Evolutionary conservation across 2,329 filamentous ascomycete genomes (phyloP).

Genomic region (Penicillium sp.): DNA sequence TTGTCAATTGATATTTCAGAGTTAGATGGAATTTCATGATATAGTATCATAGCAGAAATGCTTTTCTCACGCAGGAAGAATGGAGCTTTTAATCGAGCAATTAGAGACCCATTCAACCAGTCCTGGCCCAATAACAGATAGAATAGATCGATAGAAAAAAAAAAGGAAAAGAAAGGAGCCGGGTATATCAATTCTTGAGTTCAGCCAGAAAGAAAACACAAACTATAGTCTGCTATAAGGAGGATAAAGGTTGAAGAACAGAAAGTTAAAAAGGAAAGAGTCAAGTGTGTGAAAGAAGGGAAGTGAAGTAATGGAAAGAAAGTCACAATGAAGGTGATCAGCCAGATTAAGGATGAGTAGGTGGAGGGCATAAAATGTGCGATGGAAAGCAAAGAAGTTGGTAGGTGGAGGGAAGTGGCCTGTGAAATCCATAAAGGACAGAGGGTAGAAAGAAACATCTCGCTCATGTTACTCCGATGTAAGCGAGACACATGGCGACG

Average conservation of each 20-base stretch:
- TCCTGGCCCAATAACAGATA: neutral
- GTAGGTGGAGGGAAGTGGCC: conserved; percentile 10
- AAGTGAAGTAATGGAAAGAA: conserved; percentile 19
- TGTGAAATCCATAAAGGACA: conserved; percentile 12
- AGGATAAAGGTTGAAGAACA: conserved; percentile 10
- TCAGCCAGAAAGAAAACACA: conserved; percentile 13
- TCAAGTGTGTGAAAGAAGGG: conserved; percentile 9
- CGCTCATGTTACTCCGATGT: conserved; percentile 7
- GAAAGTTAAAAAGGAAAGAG: conserved; percentile 9
- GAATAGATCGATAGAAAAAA: conserved; percentile 2
- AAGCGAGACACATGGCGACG: neutral
- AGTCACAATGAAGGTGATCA: conserved; percentile 19
- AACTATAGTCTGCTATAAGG: conserved; percentile 12
- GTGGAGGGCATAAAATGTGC: neutral
- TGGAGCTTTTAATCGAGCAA: neutral
- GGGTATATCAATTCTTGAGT: conserved; percentile 33
- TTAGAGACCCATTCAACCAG: conserved; percentile 2
- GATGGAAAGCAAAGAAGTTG: conserved; percentile 1
- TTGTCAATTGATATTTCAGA: neutral
- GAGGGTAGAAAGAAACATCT: conserved; percentile 9
- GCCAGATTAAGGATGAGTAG: neutral
- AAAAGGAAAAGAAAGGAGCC: conserved; percentile 8
- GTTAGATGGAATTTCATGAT: neutral
- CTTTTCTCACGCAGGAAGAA: neutral
- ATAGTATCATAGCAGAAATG: neutral